Evolutionary conservation across 306 rosid species (phyloP), one percentile per base, ranked within the genome.

Genomic region (Castanea sativa): DNA sequence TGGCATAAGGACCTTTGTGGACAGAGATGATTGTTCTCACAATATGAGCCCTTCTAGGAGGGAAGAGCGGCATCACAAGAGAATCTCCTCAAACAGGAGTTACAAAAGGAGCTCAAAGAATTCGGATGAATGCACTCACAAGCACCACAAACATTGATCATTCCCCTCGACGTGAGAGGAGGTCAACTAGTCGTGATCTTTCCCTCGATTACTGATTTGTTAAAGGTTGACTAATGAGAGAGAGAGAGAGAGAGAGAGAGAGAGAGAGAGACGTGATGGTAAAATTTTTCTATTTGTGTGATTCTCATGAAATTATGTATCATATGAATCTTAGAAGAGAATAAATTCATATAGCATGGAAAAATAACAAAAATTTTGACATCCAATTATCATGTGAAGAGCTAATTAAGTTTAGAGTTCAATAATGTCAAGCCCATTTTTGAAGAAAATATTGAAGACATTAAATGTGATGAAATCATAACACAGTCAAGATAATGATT

Each of bases 121-220:
- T 75, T 83, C 86, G 73, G 89, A 82, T 33, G 90, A 83, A n/a
- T 82, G n/a, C 72, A 76, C 91, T 20, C 63, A 74, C 52, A 82
- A 81, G 78, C 77, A 76, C 33, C 85, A 79, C 75, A 91, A 83
- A 71, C 56, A 74, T 64, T 27, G 79, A 45, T 59, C 70, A 71
- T 77, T 91, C 90, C 21, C 83, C 69, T 67, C 77, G 57, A 3
- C 61, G 69, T 70, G 90, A 85, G 67, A 89, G 83, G 43, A 70
- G 75, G 76, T 69, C 58, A 27, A 33, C 49, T 49, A 65, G 32
- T 20, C 23, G 23, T 64, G 18, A 18, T 41, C 57, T 41, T 15
- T 32, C 70, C 8, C 32, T 21, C 6, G 70, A 63, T 63, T 30
- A 25, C 23, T 25, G 27, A 25, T 25, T 25, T 63, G 10, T 63